These are phyloP conservation scores for Dactylellina drechsleri DNA, from an alignment of 2,329 filamentous ascomycete species.

Conservation along the genomic window DNA sequence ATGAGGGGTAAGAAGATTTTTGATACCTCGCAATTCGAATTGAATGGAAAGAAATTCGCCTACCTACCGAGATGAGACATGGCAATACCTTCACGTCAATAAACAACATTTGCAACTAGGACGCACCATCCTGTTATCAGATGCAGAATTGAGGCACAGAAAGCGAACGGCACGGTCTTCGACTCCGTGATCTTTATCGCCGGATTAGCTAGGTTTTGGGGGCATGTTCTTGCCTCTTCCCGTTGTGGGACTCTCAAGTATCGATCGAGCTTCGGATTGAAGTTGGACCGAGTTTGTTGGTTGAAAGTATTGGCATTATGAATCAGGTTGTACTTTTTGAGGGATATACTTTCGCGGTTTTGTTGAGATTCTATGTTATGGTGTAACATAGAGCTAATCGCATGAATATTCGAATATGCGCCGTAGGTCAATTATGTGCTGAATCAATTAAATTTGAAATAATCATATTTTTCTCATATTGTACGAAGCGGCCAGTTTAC, in stretches of 20 bases:
- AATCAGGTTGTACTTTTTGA: too few species aligned
- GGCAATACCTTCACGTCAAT: slow-evolving; percentile 14
- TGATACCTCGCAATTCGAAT: slow-evolving; percentile 28
- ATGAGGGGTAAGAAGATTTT: neutral
- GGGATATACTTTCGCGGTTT: too few species aligned
- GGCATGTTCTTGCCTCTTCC: neutral
- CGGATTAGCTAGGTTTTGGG: neutral
- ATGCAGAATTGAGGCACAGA: slow-evolving; percentile 16
- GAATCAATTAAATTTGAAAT: too few species aligned
- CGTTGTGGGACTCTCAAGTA: neutral
- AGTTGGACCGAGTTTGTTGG: too few species aligned
- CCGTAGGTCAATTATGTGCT: too few species aligned
- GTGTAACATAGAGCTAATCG: too few species aligned
- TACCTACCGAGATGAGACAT: slow-evolving; percentile 45
- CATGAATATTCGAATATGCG: too few species aligned
- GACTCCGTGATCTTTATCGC: neutral
- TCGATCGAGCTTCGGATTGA: neutral
- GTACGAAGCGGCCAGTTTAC: too few species aligned
- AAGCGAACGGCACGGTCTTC: neutral
- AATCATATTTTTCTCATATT: too few species aligned
- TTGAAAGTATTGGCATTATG: too few species aligned
- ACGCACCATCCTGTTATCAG: slow-evolving; percentile 1
- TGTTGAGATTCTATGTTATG: too few species aligned
- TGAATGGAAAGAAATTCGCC: slow-evolving; percentile 12
- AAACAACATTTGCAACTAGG: slow-evolving; percentile 2